phyloP scores from a whole-genome alignment of 805 yeast species.

The Yarrowia sp. region DNA sequence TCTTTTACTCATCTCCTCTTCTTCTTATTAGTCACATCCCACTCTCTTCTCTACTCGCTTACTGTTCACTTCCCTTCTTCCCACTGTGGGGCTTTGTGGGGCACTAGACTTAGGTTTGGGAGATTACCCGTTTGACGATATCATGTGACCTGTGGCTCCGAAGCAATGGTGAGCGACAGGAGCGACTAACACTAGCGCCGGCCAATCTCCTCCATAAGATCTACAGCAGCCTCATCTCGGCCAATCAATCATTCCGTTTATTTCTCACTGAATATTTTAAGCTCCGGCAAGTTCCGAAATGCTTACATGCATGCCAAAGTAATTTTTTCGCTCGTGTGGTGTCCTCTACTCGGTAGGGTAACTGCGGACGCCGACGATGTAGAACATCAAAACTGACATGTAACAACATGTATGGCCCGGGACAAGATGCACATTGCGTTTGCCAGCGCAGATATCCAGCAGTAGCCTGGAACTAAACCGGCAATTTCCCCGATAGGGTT shows the following conservation, averaged over 20 bases:
- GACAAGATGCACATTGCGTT: no score
- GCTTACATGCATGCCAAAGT: not conserved
- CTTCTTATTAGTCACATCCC: not conserved
- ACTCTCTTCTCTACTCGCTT: not conserved
- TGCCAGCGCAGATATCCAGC: no score
- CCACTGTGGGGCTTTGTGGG: conserved; percentile 17
- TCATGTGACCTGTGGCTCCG: conserved; percentile 4
- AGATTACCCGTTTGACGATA: conserved; percentile 12
- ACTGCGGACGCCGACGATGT: not conserved
- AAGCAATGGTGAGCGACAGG: no score
- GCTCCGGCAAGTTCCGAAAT: conserved; percentile 4
- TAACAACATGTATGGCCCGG: no score
- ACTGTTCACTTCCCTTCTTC: no score
- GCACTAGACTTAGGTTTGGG: conserved; percentile 24
- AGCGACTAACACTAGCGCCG: no score
- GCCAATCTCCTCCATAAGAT: no score
- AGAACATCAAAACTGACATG: no score
- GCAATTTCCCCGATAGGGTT: not conserved
- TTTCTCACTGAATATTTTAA: no score
- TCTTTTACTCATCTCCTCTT: not conserved
- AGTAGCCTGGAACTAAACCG: no score
- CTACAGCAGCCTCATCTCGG: no score
- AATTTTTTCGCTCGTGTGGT: conserved; percentile 36
- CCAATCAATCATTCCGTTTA: no score
- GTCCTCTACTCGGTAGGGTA: conserved; percentile 32